Percentiles rank a stretch among this genome's conserved stretches.
phyloP scores from a whole-genome alignment of 1,139 yeast genomes.

The Zygosaccharomyces pseudobailii region DNA sequence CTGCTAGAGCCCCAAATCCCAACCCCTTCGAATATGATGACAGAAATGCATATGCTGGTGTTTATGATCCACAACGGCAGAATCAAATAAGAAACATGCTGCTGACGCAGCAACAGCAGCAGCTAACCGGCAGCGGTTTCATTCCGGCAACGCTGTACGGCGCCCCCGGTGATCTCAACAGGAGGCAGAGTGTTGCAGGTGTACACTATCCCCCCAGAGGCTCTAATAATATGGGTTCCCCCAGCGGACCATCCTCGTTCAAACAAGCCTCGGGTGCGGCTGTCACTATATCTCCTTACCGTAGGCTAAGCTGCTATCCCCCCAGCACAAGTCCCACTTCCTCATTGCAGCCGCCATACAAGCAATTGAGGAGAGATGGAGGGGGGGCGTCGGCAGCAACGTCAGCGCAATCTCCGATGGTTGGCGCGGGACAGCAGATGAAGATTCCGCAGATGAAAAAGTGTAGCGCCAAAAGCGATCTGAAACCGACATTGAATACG shows the following conservation, averaged over 20 bases:
- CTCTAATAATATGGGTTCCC: slow-evolving; percentile 7
- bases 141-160: slow-evolving; percentile 14
- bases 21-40: slow-evolving; percentile 38
- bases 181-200: slow-evolving; percentile 40
- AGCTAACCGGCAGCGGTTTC: slow-evolving; percentile 7
- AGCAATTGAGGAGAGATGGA: slow-evolving; percentile 22
- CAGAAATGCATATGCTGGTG: slow-evolving; percentile 19
- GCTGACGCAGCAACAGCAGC: slow-evolving; percentile 10
- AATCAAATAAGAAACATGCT: slow-evolving; percentile 17
- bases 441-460: slow-evolving; percentile 27
- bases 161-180: slow-evolving; percentile 29
- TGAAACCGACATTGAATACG: slow-evolving; percentile 57
- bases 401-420: slow-evolving; percentile 3
- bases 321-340: slow-evolving; percentile 21
- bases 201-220: slow-evolving; percentile 14
- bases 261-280: slow-evolving; percentile 9
- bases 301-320: slow-evolving; percentile 32
- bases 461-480: slow-evolving; percentile 40
- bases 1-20: slow-evolving; percentile 45
- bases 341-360: slow-evolving; percentile 25
- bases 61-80: slow-evolving; percentile 9
- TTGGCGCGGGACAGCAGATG: slow-evolving; percentile 10
- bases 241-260: slow-evolving; percentile 9
- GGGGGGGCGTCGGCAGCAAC: slow-evolving; percentile 7
- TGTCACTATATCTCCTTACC: slow-evolving; percentile 19